Evolutionary conservation across 768 basidiomycete genomes (phyloP).

Genomic region (Stropharia rugosoannulata): DNA sequence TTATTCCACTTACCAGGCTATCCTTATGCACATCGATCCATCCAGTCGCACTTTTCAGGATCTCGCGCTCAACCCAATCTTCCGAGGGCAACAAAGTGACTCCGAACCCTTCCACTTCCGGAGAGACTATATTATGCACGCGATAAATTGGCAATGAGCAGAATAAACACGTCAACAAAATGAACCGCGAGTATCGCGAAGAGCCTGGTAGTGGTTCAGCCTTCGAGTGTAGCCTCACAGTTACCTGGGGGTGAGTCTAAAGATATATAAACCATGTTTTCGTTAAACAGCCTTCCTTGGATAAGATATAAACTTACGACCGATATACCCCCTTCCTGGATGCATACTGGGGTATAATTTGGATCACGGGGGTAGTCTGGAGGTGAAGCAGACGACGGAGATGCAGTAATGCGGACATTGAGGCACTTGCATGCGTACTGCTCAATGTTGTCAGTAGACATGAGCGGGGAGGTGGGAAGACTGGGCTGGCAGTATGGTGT

Average conservation of each 20-base stretch:
- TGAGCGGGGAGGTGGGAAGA: conserved; percentile 16
- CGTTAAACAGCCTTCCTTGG: conserved; percentile 2
- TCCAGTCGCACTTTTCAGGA: conserved; percentile 63
- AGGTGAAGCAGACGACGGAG: conserved; percentile 28
- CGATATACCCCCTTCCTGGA: conserved; percentile 64
- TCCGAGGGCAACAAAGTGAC: conserved; percentile 68
- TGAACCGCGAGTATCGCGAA: conserved; percentile 55
- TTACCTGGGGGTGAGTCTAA: conserved; percentile 69
- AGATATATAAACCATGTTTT: conserved; percentile 12
- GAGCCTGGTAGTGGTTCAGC: conserved; percentile 41
- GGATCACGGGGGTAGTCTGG: conserved; percentile 33
- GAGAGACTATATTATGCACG: conserved; percentile 56
- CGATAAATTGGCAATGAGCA: conserved; percentile 70
- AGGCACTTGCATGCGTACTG: conserved; percentile 67
- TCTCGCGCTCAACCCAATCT: conserved; percentile 76
- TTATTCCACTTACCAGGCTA: conserved; percentile 58
- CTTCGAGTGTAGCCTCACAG: conserved; percentile 58
- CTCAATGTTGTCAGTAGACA: conserved; percentile 27
- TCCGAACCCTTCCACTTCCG: conserved; percentile 58
- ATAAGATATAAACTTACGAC: conserved; percentile 46
- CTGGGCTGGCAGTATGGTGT: conserved; percentile 10
- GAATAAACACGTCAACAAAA: conserved; percentile 65
- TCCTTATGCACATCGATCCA: conserved; percentile 72
- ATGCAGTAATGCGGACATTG: conserved; percentile 58
- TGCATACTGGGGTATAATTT: conserved; percentile 54